Percentiles rank a stretch among this genome's conserved stretches.
These are phyloP conservation scores for Dipteronia sinensis DNA, from an alignment of 345 rosid species.

Conservation along the genomic window DNA sequence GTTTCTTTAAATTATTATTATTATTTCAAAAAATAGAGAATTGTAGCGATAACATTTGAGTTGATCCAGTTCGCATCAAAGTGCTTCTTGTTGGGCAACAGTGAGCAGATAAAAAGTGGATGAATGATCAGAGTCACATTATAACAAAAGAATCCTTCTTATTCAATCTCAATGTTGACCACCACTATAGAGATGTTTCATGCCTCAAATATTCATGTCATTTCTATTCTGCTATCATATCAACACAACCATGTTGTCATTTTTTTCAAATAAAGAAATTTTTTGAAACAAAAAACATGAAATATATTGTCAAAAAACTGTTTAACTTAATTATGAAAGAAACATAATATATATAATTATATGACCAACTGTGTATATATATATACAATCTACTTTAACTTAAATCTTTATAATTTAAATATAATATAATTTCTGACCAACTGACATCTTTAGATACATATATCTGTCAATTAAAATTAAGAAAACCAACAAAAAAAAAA, in stretches of 20 bases:
- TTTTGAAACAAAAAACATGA: not conserved
- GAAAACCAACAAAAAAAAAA: no score
- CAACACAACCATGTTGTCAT: not conserved
- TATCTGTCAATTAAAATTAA: not conserved
- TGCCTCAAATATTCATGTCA: not conserved
- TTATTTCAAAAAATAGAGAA: not conserved
- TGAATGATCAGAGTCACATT: not conserved
- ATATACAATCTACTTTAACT: not conserved
- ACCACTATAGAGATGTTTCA: constrained; percentile 15
- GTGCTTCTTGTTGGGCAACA: not conserved
- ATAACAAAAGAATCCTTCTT: constrained; percentile 1
- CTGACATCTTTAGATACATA: not conserved
- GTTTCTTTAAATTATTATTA: no score
- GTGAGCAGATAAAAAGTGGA: constrained; percentile 16
- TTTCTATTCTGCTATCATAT: not conserved
- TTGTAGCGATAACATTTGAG: not conserved
- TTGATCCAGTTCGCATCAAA: not conserved
- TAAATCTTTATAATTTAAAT: no score
- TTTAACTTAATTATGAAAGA: not conserved
- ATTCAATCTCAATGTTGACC: not conserved
- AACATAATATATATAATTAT: not conserved
- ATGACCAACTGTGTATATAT: no score
- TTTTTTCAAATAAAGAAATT: no score
- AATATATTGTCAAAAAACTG: not conserved
- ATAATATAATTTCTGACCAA: no score